These are phyloP conservation scores for Periconia sp. DNA, from an alignment of 2,329 filamentous ascomycete genomes.

Conservation along the genomic window DNA sequence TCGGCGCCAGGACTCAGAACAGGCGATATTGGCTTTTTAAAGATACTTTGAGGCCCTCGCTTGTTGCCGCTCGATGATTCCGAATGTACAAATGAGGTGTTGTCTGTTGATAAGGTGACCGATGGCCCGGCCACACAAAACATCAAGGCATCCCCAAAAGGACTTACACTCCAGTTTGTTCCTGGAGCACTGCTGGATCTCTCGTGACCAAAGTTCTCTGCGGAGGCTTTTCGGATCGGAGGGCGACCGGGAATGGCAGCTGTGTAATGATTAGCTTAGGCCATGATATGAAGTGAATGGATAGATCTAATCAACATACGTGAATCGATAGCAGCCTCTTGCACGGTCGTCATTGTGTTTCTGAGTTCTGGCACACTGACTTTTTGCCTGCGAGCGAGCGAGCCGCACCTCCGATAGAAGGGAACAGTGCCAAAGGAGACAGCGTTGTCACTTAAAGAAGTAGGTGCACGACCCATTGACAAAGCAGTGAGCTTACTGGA, in stretches of 20 bases:
- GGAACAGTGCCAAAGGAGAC: slow-evolving; percentile 31
- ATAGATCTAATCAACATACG: slow-evolving; percentile 34
- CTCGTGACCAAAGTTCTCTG: slow-evolving; percentile 41
- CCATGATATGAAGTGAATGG: no score
- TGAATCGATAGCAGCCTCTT: slow-evolving; percentile 42
- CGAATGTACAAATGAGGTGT: slow-evolving; percentile 7
- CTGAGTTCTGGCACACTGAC: slow-evolving; percentile 45
- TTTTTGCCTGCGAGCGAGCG: slow-evolving; percentile 43
- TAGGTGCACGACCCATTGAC: slow-evolving; percentile 41
- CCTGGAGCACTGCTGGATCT: slow-evolving; percentile 44
- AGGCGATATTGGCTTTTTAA: slow-evolving; percentile 28
- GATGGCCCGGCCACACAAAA: slow-evolving; percentile 42
- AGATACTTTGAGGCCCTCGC: slow-evolving; percentile 7
- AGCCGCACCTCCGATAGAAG: slow-evolving; percentile 40
- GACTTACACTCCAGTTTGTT: slow-evolving; percentile 40
- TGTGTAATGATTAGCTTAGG: slow-evolving; percentile 6
- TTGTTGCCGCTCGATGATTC: slow-evolving; percentile 18
- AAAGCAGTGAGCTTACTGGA: slow-evolving; percentile 40
- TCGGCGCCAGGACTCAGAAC: slow-evolving; percentile 38
- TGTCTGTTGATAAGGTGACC: slow-evolving; percentile 11
- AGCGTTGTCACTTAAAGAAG: slow-evolving; percentile 45
- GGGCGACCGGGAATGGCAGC: slow-evolving; percentile 46
- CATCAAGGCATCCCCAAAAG: slow-evolving; percentile 45
- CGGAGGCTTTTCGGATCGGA: slow-evolving; percentile 37
- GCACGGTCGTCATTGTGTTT: slow-evolving; percentile 42